Base-by-base conservation (phyloP, 106 monocot species). In the Dendrobium chrysotoxum region DNA sequence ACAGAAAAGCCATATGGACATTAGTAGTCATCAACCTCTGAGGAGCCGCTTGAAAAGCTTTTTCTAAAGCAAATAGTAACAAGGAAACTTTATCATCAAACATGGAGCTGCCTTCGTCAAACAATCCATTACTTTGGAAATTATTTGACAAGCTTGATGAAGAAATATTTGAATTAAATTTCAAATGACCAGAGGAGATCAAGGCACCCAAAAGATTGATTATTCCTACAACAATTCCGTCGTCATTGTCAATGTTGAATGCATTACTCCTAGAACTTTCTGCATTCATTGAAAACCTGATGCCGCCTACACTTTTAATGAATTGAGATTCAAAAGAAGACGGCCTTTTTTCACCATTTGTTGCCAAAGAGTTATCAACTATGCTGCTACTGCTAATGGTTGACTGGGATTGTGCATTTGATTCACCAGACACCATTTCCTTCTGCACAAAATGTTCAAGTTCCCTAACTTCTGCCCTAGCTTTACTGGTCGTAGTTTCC, bases 191-290 rank as follows among this genome's bases (percentile, higher is more conserved):
- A 75, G 92, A 91, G 20, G 81, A 83, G 25, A 95, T 84, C 26
- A 99, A 81, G 50, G 93, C 95, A 80, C 98, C 98, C 80, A 99
- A 83, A 75, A 99, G 85, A 80, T 78, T 95, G 80, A 99, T 90
- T 84, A 99, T 93, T 79, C 91, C 95, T 77, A 99, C 86, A 81
- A 95, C 82, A 81, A 95, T 87, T 74, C 95, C 92, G 87, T 99
- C 98, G 77, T 86, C 92, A 77, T 92, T 87, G 81, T 99, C 98
- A 79, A 92, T 80, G 87, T 93, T 92, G 80, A 91, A 91, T 21
- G 89, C 85, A 85, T 92, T 92, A 81, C 92, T 98, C 82, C 92
- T 85, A 79, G 89, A 88, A 91, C 90, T 95, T 5, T 92, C 88
- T 79, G 85, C 84, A 85, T 80, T 92, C 78, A 94, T 92, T 81